A percentile compares a stretch with the other conserved stretches of the same genome.
These are phyloP conservation scores for Fonsecaea monophora DNA, from an alignment of 2,329 filamentous ascomycete species.

Conservation along the genomic window DNA sequence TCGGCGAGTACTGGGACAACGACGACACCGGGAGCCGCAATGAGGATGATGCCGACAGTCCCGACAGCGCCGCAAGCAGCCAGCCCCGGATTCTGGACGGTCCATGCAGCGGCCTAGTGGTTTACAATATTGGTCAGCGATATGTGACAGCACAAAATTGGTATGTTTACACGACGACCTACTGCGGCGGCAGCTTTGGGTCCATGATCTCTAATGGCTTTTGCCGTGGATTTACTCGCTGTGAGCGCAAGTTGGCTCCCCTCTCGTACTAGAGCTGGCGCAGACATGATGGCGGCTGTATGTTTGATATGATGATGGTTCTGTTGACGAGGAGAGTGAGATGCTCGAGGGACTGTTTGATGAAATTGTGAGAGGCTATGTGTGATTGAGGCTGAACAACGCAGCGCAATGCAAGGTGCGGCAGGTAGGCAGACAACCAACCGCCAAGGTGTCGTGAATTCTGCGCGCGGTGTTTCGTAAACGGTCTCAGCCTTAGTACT, in stretches of 20 bases:
- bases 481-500: no score
- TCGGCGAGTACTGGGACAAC: background rate
- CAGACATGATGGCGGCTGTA: background rate
- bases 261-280: background rate
- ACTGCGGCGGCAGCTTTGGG: background rate
- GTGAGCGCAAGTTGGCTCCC: background rate
- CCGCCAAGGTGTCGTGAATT: no score
- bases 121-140: background rate
- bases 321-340: background rate
- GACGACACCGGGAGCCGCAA: background rate
- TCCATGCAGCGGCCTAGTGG: background rate
- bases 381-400: background rate
- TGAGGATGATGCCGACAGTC: background rate
- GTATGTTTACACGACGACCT: background rate
- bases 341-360: background rate
- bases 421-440: background rate
- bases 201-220: background rate
- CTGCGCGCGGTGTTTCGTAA: no score
- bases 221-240: background rate
- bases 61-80: background rate
- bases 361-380: background rate
- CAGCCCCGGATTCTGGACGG: background rate
- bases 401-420: background rate
- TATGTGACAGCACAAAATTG: background rate
- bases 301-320: background rate